Conservation (phyloP, 495 filamentous ascomycete species). For the Hyaloscypha hepaticicola region DNA sequence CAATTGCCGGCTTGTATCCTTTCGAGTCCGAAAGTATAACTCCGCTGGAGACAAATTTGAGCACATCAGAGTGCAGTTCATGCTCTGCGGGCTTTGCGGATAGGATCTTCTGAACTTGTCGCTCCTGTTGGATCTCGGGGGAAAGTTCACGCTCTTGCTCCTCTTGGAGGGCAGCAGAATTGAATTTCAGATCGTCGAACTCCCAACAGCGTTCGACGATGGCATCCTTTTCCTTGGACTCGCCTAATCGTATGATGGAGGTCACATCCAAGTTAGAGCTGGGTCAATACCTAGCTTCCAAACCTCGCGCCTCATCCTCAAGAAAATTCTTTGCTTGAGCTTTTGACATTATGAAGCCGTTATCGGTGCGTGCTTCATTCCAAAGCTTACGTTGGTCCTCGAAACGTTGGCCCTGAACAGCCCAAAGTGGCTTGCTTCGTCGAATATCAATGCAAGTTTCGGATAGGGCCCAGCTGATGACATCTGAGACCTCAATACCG, state of each 20-base stretch:
- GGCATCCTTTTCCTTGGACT: neutral
- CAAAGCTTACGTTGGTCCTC: neutral
- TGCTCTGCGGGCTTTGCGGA: conserved; percentile 40
- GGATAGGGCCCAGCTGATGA: conserved; percentile 58
- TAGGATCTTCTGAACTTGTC: conserved; percentile 50
- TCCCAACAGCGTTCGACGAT: conserved; percentile 44
- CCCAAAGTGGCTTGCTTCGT: conserved; percentile 58
- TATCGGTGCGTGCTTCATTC: neutral
- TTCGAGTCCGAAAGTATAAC: neutral
- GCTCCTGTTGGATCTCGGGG: conserved; percentile 60
- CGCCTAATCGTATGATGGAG: neutral
- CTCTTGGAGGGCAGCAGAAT: conserved; percentile 52
- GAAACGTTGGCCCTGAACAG: conserved; percentile 46
- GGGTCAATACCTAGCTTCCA: conserved; percentile 27
- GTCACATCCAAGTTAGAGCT: neutral
- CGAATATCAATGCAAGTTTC: conserved; percentile 53
- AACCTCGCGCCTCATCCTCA: conserved; percentile 37
- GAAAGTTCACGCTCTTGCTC: conserved; percentile 71
- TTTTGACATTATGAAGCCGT: neutral
- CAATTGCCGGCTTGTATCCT: neutral
- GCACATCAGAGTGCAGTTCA: conserved; percentile 45
- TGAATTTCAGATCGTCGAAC: conserved; percentile 40
- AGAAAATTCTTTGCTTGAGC: conserved; percentile 1
- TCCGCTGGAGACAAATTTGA: conserved; percentile 10
- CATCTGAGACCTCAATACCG: conserved; percentile 43